Evolutionary conservation across 2,329 filamentous ascomycete species (phyloP).

Genomic region (Pestalotiopsis sp.): DNA sequence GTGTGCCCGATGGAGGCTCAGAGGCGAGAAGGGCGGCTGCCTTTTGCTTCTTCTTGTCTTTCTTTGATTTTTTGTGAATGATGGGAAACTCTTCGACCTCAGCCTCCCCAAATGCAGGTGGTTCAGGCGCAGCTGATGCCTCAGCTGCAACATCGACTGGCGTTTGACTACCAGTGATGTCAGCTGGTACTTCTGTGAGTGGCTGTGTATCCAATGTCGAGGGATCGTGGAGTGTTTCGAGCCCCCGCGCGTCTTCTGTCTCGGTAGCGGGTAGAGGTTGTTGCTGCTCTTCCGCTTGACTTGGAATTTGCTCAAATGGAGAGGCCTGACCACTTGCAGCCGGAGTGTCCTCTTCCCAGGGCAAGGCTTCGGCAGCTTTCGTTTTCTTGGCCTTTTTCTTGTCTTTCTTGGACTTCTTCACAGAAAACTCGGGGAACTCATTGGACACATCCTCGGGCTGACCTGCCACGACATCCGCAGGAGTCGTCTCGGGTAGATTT

Average conservation of each 20-base stretch:
- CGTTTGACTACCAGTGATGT: not conserved
- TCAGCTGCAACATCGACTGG: not conserved
- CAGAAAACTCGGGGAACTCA: constrained; percentile 18
- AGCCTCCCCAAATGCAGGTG: constrained; percentile 18
- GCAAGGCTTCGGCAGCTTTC: constrained; percentile 5
- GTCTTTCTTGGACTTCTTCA: constrained; percentile 36
- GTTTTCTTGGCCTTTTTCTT: constrained; percentile 29
- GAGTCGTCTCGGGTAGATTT: not conserved
- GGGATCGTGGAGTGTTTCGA: not conserved
- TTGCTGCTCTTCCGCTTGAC: not conserved
- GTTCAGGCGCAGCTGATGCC: not conserved
- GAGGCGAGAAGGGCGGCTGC: constrained; percentile 26
- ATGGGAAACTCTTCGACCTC: constrained; percentile 28
- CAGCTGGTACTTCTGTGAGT: not conserved
- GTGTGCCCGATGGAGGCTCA: constrained; percentile 16
- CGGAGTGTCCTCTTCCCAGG: constrained; percentile 4
- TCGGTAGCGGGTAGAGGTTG: not conserved
- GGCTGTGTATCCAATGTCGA: not conserved
- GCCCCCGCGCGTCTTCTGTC: not conserved
- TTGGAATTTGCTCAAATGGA: not conserved
- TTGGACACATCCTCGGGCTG: constrained; percentile 2
- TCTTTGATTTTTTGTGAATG: constrained; percentile 26
- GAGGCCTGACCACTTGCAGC: not conserved
- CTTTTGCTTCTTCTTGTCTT: constrained; percentile 36
- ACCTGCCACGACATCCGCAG: not conserved